These are phyloP conservation scores for Jaenimonas drosophilae DNA, from an alignment of 208 protist species.

Conservation along the genomic window DNA sequence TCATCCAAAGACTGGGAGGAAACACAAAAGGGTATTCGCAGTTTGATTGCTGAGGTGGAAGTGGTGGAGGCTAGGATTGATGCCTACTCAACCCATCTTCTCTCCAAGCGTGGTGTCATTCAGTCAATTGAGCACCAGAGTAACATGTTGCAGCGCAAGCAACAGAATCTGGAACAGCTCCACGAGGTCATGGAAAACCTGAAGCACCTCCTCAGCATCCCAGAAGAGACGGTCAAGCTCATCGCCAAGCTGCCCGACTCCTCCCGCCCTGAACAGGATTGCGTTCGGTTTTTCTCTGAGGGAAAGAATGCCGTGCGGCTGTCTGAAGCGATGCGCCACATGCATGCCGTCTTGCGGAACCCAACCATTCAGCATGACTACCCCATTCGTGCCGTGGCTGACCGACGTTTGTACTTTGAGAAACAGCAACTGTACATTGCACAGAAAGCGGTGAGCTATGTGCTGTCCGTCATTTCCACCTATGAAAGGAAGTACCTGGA, in stretches of 20 bases:
- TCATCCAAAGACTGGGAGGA: conserved; percentile 39
- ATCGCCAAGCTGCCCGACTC: conserved; percentile 40
- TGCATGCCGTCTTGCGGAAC: conserved; percentile 60
- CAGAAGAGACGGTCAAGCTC: conserved; percentile 22
- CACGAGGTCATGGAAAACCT: conserved; percentile 56
- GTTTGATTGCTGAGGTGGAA: conserved; percentile 58
- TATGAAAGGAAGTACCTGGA: conserved; percentile 47
- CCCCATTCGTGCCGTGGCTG: conserved; percentile 69
- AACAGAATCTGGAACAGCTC: conserved; percentile 62
- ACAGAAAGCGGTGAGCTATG: conserved; percentile 45
- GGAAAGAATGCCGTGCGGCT: conserved; percentile 48
- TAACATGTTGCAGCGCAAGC: conserved; percentile 71
- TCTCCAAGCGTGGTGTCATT: conserved; percentile 67
- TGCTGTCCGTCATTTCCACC: conserved; percentile 37
- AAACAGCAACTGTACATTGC: conserved; percentile 70
- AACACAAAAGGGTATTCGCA: conserved; percentile 40
- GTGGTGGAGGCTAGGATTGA: conserved; percentile 68
- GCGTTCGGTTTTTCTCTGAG: conserved; percentile 60
- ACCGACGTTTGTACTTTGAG: conserved; percentile 66
- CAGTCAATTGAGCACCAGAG: conserved; percentile 79
- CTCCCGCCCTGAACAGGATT: conserved; percentile 22
- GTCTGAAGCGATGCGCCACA: conserved; percentile 61
- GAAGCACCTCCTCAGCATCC: conserved; percentile 52
- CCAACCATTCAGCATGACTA: conserved; percentile 51
- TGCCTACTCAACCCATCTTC: conserved; percentile 56